Percentiles rank a stretch among this genome's conserved stretches.
Evolutionary conservation across 1,284 basidiomycete genomes (phyloP).

Genomic region (Melampsora occidentalis): DNA sequence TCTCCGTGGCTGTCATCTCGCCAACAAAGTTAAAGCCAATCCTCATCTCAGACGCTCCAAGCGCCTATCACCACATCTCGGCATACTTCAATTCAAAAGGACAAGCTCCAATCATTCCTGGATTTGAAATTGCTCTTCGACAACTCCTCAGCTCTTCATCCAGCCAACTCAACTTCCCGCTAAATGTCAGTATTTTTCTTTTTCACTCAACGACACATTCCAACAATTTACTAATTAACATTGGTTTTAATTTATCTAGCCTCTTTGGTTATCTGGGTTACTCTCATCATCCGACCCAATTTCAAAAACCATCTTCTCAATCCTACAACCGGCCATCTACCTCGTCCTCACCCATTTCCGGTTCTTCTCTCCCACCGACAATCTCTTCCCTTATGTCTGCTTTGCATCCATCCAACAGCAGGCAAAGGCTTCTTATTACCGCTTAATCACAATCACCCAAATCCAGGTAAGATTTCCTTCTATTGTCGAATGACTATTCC

Average conservation of each 20-base stretch:
- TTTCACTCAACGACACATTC: no score
- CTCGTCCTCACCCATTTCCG: neutral
- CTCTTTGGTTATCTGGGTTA: neutral
- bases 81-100: no score
- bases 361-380: neutral
- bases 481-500: neutral
- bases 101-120: no score
- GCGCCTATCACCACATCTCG: no score
- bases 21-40: no score
- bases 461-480: neutral
- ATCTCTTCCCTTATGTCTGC: neutral
- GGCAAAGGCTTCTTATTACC: constrained; percentile 3
- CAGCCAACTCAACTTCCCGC: no score
- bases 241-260: neutral
- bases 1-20: no score
- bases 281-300: constrained; percentile 1
- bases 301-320: neutral
- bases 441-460: neutral
- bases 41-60: no score
- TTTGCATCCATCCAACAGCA: neutral
- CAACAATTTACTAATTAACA: neutral
- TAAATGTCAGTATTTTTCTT: no score
- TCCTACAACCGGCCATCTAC: constrained; percentile 2
- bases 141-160: no score
- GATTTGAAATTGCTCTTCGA: no score